Conservation (phyloP, 352 stramenopile genomes). For the Aphanomyces stellatus region DNA sequence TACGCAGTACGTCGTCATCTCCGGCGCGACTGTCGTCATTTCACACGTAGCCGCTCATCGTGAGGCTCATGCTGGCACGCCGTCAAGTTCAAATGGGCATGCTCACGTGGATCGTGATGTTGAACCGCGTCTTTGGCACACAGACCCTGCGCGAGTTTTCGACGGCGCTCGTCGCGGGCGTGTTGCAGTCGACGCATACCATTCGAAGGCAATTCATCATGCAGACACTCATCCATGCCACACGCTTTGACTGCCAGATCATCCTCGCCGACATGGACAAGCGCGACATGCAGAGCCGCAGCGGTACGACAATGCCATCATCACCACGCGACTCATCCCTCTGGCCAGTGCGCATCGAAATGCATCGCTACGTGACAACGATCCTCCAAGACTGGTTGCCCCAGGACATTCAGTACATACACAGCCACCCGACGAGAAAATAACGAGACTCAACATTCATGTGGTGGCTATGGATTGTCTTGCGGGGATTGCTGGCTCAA, state of each 20-base stretch:
- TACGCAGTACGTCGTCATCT: constrained; percentile 1
- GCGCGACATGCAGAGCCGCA: neutral
- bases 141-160: neutral
- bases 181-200: neutral
- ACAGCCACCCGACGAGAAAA: too few relatives aligned
- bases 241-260: constrained; percentile 3
- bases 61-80: neutral
- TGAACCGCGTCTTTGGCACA: constrained; percentile 3
- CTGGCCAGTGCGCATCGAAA: neutral
- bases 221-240: constrained; percentile 12
- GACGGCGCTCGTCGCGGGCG: neutral
- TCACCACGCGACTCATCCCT: neutral
- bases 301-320: neutral
- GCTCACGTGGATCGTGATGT: constrained; percentile 6
- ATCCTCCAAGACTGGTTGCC: constrained; percentile 1
- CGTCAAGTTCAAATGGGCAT: constrained; percentile 6
- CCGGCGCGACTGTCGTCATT: neutral
- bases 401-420: constrained; percentile 4
- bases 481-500: too few relatives aligned
- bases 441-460: too few relatives aligned
- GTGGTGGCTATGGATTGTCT: too few relatives aligned
- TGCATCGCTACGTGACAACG: constrained; percentile 5
- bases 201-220: constrained; percentile 4
- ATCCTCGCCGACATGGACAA: neutral
- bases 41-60: constrained; percentile 3